A percentile compares a stretch with the other conserved stretches of the same genome.
Evolutionary conservation across 768 basidiomycete species (phyloP).

Genomic region (Infundibulicybe gibba): DNA sequence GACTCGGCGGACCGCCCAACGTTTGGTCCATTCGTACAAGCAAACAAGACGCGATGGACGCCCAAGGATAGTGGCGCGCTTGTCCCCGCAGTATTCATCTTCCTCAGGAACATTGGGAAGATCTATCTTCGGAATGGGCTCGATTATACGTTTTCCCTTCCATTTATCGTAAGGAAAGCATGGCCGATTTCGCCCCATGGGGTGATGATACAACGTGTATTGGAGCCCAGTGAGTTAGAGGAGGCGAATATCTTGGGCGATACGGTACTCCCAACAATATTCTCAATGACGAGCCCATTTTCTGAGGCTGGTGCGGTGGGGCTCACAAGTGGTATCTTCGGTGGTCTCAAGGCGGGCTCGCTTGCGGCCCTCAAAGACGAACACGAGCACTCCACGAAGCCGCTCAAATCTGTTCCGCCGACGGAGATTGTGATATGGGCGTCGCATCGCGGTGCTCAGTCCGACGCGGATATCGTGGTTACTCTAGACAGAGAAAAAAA

Average conservation of each 20-base stretch:
- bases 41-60: slow-evolving; percentile 33
- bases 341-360: slow-evolving; percentile 31
- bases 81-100: slow-evolving; percentile 68
- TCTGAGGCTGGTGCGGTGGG: slow-evolving; percentile 73
- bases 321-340: slow-evolving; percentile 56
- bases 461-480: slow-evolving; percentile 47
- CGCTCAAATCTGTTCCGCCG: slow-evolving; percentile 53
- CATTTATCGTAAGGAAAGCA: slow-evolving; percentile 75
- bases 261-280: slow-evolving; percentile 72
- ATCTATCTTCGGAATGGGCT: slow-evolving; percentile 68
- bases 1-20: slow-evolving; percentile 32
- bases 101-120: slow-evolving; percentile 70
- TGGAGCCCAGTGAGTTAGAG: slow-evolving; percentile 62
- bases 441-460: slow-evolving; percentile 37
- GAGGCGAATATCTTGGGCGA: slow-evolving; percentile 69
- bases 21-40: slow-evolving; percentile 51
- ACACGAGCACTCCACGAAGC: slow-evolving; percentile 45
- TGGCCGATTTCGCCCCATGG: slow-evolving; percentile 81
- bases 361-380: slow-evolving; percentile 45
- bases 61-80: slow-evolving; percentile 32
- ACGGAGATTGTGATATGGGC: slow-evolving; percentile 66
- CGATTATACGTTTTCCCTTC: slow-evolving; percentile 76
- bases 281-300: slow-evolving; percentile 74
- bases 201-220: slow-evolving; percentile 70
- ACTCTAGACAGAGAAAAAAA: slow-evolving; percentile 54